These are phyloP conservation scores for Cucurbita pepo DNA, from an alignment of 306 rosid genomes.

Conservation along the genomic window DNA sequence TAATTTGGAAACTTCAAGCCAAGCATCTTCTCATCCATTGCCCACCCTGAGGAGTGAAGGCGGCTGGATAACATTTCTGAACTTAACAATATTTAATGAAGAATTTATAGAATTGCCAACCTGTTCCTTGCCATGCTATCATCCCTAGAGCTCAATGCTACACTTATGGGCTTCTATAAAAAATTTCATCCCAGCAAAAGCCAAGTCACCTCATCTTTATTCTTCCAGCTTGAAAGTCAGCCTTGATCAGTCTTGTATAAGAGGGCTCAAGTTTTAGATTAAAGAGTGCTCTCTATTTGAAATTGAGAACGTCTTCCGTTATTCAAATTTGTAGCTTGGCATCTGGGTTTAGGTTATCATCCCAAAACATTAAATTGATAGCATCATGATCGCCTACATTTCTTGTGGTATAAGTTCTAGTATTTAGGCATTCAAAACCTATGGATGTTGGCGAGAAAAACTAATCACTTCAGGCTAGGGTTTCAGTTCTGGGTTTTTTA, in stretches of 20 bases:
- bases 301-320: neutral
- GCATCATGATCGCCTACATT: neutral
- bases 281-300: neutral
- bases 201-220: neutral
- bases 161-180: neutral
- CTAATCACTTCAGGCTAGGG: neutral
- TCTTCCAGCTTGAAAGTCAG: neutral
- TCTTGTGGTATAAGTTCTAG: neutral
- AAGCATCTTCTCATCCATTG: neutral
- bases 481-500: neutral
- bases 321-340: neutral
- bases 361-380: neutral
- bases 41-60: neutral
- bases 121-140: neutral
- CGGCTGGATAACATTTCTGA: neutral
- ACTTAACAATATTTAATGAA: neutral
- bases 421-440: neutral
- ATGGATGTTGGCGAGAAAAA: neutral
- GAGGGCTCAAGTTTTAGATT: neutral
- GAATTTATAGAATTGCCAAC: neutral
- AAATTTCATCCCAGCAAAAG: neutral
- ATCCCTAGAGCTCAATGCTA: neutral
- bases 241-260: neutral
- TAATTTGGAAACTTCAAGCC: neutral
- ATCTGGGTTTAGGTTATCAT: neutral